Conservation (phyloP, 371 early-diverging fungal genomes). For the Choanephora cucurbitarum region DNA sequence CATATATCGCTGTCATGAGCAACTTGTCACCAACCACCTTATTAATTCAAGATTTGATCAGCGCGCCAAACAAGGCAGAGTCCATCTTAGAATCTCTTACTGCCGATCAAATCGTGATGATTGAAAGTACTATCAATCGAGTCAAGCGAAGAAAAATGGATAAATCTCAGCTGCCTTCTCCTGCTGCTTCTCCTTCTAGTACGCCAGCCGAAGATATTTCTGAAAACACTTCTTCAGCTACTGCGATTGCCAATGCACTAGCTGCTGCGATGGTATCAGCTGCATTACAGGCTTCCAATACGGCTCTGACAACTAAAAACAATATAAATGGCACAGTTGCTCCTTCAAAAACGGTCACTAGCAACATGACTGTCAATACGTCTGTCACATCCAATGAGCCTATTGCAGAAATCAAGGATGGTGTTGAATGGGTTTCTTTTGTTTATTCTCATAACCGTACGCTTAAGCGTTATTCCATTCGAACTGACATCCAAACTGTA, state of each 20-base stretch:
- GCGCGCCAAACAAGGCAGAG: conserved; percentile 42
- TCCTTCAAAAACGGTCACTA: conserved; percentile 16
- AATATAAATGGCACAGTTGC: conserved; percentile 5
- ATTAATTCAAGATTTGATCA: conserved; percentile 38
- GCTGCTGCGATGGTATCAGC: conserved; percentile 40
- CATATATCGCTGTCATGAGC: conserved; percentile 8
- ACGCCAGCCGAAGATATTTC: conserved; percentile 13
- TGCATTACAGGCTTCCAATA: conserved; percentile 15
- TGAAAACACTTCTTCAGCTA: conserved; percentile 15
- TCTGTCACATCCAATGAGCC: conserved; percentile 36
- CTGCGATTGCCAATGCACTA: conserved; percentile 36
- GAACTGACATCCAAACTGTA: conserved; percentile 84
- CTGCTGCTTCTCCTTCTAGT: conserved; percentile 15
- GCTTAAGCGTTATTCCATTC: conserved; percentile 70
- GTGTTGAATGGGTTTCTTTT: conserved; percentile 75
- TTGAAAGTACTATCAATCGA: conserved; percentile 40
- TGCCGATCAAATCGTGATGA: conserved; percentile 40
- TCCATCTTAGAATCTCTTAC: conserved; percentile 37
- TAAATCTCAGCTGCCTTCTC: conserved; percentile 22
- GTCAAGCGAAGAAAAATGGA: conserved; percentile 46
- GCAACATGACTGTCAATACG: neutral
- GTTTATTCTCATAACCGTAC: conserved; percentile 67
- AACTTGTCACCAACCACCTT: conserved; percentile 18
- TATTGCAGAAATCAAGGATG: conserved; percentile 53
- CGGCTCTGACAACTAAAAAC: neutral